These are phyloP conservation scores for Pythium myriotylum DNA, from an alignment of 352 stramenopile species.

Conservation along the genomic window DNA sequence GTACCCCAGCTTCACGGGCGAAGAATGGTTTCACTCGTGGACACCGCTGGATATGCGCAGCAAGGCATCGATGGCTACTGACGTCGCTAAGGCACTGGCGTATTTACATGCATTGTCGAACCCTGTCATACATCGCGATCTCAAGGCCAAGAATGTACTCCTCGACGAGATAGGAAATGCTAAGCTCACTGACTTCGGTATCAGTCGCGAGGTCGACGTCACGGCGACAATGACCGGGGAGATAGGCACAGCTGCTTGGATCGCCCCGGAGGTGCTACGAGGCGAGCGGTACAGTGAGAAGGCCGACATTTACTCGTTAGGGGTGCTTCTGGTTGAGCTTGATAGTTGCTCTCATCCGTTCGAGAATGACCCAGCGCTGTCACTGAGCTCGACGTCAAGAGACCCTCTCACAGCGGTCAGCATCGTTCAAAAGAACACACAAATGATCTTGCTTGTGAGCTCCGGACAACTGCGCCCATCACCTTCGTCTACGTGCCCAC, in stretches of 20 bases:
- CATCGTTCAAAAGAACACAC: conserved; percentile 17
- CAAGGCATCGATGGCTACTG: conserved; percentile 16
- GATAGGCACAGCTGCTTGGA: conserved; percentile 30
- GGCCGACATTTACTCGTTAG: conserved; percentile 35
- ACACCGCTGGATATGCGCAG: neutral
- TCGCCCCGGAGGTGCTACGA: conserved; percentile 18
- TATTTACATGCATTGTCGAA: conserved; percentile 23
- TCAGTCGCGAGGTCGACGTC: conserved; percentile 10
- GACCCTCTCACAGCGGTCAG: neutral
- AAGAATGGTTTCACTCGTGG: neutral
- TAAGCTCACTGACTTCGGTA: conserved; percentile 19
- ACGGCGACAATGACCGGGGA: conserved; percentile 30
- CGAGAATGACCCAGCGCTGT: neutral
- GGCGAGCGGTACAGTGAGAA: conserved; percentile 30
- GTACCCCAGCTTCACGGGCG: neutral
- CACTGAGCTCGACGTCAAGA: too few relatives aligned
- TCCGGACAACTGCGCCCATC: conserved; percentile 18
- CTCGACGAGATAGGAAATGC: neutral
- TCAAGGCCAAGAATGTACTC: conserved; percentile 21
- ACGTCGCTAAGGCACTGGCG: conserved; percentile 18
- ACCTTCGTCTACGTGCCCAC: neutral
- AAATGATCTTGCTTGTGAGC: conserved; percentile 25
- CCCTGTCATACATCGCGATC: conserved; percentile 19
- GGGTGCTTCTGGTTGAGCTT: conserved; percentile 28
- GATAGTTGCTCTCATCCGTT: conserved; percentile 6